phyloP scores from a whole-genome alignment of 192 early-diverging fungal genomes.

The Coemansia javaensis region DNA sequence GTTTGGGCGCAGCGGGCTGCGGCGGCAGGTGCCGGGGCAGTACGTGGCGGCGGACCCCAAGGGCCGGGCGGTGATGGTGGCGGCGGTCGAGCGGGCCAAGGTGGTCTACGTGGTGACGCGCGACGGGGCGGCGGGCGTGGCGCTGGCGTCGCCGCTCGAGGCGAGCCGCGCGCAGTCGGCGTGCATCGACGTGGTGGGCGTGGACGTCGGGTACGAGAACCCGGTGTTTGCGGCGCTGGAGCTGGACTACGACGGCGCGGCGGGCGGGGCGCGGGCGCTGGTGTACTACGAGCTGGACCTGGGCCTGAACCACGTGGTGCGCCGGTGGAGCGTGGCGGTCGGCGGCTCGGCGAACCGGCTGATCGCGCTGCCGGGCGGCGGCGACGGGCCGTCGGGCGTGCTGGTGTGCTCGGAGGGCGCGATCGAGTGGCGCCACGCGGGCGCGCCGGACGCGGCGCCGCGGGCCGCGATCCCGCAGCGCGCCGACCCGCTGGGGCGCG shows the following conservation, averaged over 20 bases:
- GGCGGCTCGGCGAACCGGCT: constrained; percentile 71
- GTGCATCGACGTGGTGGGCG: constrained; percentile 73
- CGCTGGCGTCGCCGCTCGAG: constrained; percentile 94
- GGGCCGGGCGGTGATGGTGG: constrained; percentile 94
- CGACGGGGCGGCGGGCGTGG: constrained; percentile 73
- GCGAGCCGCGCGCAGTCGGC: constrained; percentile 79
- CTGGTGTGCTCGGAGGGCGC: constrained; percentile 89
- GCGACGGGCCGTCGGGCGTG: constrained; percentile 95
- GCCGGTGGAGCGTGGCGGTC: constrained; percentile 89
- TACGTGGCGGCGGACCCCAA: constrained; percentile 94
- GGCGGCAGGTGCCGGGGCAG: constrained; percentile 90
- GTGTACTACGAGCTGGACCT: constrained; percentile 97
- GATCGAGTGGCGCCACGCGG: constrained; percentile 82
- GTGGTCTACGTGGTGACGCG: constrained; percentile 96
- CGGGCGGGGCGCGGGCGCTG: constrained; percentile 78
- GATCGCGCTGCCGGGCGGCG: constrained; percentile 71
- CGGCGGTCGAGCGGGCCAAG: constrained; percentile 89
- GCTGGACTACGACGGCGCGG: constrained; percentile 65
- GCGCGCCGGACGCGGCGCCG: constrained; percentile 45
- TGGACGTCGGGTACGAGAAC: constrained; percentile 99
- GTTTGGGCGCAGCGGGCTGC: constrained; percentile 86
- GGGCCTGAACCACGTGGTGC: constrained; percentile 96
- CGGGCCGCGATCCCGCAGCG: constrained; percentile 81
- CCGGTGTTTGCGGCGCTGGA: constrained; percentile 96
- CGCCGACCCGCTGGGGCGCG: constrained; percentile 54